Evolutionary conservation across 2,329 filamentous ascomycete genomes (phyloP).

Genomic region (Ophiosphaerella narmari): DNA sequence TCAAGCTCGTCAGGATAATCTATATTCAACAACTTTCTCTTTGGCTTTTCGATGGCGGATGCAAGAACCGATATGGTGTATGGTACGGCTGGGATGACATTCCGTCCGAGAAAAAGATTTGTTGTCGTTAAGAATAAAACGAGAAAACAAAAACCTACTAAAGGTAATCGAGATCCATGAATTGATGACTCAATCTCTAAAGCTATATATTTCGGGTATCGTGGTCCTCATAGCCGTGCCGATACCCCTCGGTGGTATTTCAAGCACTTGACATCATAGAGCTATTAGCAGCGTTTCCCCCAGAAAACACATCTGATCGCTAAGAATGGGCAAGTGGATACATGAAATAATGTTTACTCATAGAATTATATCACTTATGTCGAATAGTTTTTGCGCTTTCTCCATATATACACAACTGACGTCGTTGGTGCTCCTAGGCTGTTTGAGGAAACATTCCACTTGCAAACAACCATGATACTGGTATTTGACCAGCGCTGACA

Average conservation of each 20-base stretch:
- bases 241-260: constrained; percentile 14
- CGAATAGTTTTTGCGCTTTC: too few relatives aligned
- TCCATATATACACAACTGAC: neutral
- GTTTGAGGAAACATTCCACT: constrained; percentile 1
- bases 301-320: neutral
- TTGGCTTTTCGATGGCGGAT: constrained; percentile 57
- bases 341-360: neutral
- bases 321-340: neutral
- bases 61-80: constrained; percentile 43
- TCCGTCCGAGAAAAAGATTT: neutral
- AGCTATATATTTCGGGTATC: neutral
- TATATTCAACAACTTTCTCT: constrained; percentile 59
- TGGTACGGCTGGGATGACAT: constrained; percentile 20
- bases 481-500: too few relatives aligned
- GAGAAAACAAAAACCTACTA: neutral
- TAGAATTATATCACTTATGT: neutral
- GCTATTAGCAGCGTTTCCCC: neutral
- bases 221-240: neutral
- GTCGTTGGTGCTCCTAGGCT: neutral
- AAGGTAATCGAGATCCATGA: neutral
- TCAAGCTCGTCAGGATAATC: constrained; percentile 62
- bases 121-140: neutral
- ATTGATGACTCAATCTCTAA: neutral
- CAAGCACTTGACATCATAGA: constrained; percentile 12
- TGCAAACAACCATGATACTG: neutral